Conservation (phyloP, 148 eudicot species). For the Dianthus caryophyllus region DNA sequence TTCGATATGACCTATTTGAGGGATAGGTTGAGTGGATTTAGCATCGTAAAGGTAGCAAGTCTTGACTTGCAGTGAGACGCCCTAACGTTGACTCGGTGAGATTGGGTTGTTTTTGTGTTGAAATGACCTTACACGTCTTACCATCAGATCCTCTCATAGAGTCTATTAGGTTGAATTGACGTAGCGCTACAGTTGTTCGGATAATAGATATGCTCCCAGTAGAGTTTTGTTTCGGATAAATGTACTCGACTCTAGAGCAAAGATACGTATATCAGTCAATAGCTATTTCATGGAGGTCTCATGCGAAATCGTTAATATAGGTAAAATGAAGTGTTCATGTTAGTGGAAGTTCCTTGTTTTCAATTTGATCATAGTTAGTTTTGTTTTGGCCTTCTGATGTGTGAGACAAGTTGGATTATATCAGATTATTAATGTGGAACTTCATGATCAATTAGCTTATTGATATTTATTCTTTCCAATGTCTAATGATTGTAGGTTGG, state of each 20-base stretch:
- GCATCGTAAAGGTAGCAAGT: too few species aligned
- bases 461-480: background rate
- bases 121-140: background rate
- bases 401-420: background rate
- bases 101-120: background rate
- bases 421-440: background rate
- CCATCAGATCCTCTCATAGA: background rate
- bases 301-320: background rate
- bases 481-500: background rate
- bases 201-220: background rate
- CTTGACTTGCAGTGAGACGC: too few species aligned
- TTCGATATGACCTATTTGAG: background rate
- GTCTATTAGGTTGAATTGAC: background rate
- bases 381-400: background rate
- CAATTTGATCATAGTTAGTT: background rate
- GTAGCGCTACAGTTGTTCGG: background rate
- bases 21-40: background rate
- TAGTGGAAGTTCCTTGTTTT: background rate
- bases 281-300: background rate
- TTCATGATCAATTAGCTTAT: background rate
- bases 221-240: background rate
- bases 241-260: background rate
- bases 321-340: background rate
- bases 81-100: too few species aligned
- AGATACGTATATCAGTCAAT: background rate